Conservation (phyloP, 306 rosid species). For the Vigna nakashimae region DNA sequence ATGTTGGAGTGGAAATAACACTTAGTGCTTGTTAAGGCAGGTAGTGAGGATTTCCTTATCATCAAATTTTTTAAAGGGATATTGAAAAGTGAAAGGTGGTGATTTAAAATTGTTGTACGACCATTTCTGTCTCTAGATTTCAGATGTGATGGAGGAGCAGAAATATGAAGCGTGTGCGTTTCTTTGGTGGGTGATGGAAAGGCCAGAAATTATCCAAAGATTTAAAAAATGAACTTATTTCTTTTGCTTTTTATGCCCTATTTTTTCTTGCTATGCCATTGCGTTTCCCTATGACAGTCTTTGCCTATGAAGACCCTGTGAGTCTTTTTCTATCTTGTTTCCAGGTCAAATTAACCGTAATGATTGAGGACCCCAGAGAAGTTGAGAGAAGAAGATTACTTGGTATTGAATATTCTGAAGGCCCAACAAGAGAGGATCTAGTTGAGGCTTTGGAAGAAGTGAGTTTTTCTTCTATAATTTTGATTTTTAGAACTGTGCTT, state of each 20-base stretch:
- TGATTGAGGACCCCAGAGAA: constrained; percentile 97
- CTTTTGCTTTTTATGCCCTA: neutral
- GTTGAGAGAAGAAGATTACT: constrained; percentile 87
- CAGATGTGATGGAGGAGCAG: neutral
- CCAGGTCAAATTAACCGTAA: constrained; percentile 84
- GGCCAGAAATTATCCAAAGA: neutral
- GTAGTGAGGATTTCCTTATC: neutral
- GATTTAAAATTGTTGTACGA: neutral
- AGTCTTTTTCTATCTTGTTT: constrained; percentile 27
- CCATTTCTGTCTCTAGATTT: neutral
- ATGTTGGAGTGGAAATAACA: neutral
- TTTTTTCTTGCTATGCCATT: neutral
- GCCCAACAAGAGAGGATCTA: constrained; percentile 86
- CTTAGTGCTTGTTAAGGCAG: neutral
- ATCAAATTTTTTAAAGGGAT: neutral
- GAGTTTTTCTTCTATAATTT: constrained; percentile 32
- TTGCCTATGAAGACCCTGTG: constrained; percentile 1
- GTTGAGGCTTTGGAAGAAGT: constrained; percentile 85
- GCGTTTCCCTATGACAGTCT: constrained; percentile 21
- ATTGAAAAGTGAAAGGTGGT: constrained; percentile 14
- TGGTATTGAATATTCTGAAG: constrained; percentile 85
- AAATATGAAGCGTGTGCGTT: neutral
- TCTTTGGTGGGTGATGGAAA: neutral
- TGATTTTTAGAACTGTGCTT: constrained; percentile 19
- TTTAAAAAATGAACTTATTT: constrained; percentile 15